Evolutionary conservation across 768 basidiomycete genomes (phyloP), one percentile per base, ranked within the genome.

Genomic region (Kwoniella mangroviensis): DNA sequence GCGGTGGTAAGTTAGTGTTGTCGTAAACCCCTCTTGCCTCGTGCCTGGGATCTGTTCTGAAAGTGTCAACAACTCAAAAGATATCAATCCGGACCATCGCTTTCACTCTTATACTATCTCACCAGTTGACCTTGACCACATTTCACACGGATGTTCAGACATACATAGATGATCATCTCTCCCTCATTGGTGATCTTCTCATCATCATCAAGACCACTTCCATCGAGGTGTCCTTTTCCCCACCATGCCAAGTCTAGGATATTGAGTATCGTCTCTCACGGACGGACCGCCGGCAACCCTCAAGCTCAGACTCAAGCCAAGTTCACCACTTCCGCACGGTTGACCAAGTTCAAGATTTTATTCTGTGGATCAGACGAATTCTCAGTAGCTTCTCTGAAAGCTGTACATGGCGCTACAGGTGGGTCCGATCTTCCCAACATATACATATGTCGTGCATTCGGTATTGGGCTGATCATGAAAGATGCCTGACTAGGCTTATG

Each of bases 341-440:
- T 17, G 15, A 60, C 41, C 42, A 57, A 54, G 17, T 80, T 76
- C 67, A 68, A 77, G 52, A 87, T 97, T 52, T 86, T 97, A 6
- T 96, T 93, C 82, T 88, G 93, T 79, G 94, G 94, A 61, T 90
- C 92, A 19, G 94, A 95, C 80, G 88, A 89, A 75, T 96, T 96
- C 82, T 96, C 94, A 1, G 91, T 90, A 77, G 83, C 84, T 7
- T 89, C 93, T 2, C 86, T 97, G 59, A 83, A 87, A 62, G 86
- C 90, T 65, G 82, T 96, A 1, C 84, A 90, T 66, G 76, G 83
- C 17, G 90, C 91, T 5, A 80, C 80, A 83, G 92, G 93, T 91
- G 65, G 73, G 84, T 75, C 4, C 55, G 28, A 51, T 45, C 26
- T 15, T 9, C 45, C 4, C 22, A 12, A 26, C 6, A 53, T 19